These are phyloP conservation scores for Microglena sp. DNA, from an alignment of 139 green algal species.

Conservation along the genomic window DNA sequence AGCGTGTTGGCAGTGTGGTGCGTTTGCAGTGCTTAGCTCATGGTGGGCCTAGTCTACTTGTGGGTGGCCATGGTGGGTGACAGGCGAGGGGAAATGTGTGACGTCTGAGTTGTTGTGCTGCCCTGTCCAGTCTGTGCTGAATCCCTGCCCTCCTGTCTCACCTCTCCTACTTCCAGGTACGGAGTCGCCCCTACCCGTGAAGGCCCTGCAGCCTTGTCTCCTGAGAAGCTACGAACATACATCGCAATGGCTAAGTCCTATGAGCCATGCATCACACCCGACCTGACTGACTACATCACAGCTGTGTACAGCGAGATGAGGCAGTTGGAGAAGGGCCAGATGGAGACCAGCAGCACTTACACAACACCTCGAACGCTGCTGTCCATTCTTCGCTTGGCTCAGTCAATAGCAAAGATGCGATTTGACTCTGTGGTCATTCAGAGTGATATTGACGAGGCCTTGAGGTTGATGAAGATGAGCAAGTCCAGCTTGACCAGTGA, in stretches of 20 bases:
- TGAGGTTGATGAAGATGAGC: constrained; percentile 84
- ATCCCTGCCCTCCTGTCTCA: too few relatives aligned
- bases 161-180: too few relatives aligned
- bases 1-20: not conserved
- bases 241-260: constrained; percentile 68
- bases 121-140: too few relatives aligned
- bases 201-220: constrained; percentile 33
- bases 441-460: constrained; percentile 87
- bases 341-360: constrained; percentile 54
- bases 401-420: constrained; percentile 79
- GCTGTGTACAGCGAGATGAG: constrained; percentile 80
- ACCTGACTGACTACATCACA: constrained; percentile 85
- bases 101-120: too few relatives aligned
- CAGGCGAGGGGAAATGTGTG: too few relatives aligned
- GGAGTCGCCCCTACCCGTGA: constrained; percentile 1
- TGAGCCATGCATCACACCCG: constrained; percentile 62
- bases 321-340: constrained; percentile 47
- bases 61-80: too few relatives aligned
- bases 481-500: constrained; percentile 42
- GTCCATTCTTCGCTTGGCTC: constrained; percentile 81
- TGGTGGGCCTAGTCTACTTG: too few relatives aligned
- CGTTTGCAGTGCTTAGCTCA: too few relatives aligned
- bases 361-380: constrained; percentile 94
- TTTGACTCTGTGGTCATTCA: constrained; percentile 31
- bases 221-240: constrained; percentile 73